Evolutionary conservation across 805 yeast species (phyloP).

Genomic region (Lachancea lanzarotensis): DNA sequence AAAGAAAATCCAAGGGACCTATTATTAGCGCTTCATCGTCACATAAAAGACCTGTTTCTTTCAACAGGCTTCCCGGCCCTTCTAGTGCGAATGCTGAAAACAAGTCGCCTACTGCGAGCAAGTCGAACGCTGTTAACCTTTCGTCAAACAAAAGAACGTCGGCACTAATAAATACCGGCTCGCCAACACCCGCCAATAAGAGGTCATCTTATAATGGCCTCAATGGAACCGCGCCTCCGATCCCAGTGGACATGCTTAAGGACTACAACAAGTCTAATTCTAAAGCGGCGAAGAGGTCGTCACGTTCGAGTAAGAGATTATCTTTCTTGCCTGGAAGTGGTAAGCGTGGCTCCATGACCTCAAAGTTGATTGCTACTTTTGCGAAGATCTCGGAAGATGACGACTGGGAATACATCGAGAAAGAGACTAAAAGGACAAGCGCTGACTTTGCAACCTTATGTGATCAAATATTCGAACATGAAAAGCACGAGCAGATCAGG

Average conservation of each 20-base stretch:
- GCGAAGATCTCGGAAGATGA: slow-evolving; percentile 60
- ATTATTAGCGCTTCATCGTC: slow-evolving; percentile 43
- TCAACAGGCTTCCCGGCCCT: slow-evolving; percentile 31
- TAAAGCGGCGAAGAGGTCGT: slow-evolving; percentile 15
- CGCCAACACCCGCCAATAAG: slow-evolving; percentile 30
- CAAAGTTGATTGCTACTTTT: slow-evolving; percentile 63
- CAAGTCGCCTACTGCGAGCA: slow-evolving; percentile 15
- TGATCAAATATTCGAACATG: slow-evolving; percentile 71
- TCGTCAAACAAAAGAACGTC: slow-evolving; percentile 26
- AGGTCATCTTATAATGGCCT: slow-evolving; percentile 21
- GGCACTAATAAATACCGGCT: slow-evolving; percentile 16
- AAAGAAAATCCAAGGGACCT: slow-evolving; percentile 36
- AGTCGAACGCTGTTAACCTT: slow-evolving; percentile 23
- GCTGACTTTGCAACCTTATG: slow-evolving; percentile 73
- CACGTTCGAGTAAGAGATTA: slow-evolving; percentile 31
- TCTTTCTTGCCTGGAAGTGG: slow-evolving; percentile 34
- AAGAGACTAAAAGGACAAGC: slow-evolving; percentile 68
- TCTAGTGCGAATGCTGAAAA: slow-evolving; percentile 18
- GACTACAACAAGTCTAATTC: slow-evolving; percentile 11
- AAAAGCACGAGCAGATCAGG: slow-evolving; percentile 53
- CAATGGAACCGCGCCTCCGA: slow-evolving; percentile 23
- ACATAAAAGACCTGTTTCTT: slow-evolving; percentile 44
- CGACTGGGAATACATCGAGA: slow-evolving; percentile 64
- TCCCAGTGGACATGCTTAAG: slow-evolving; percentile 20
- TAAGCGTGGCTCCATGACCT: slow-evolving; percentile 65